These are phyloP conservation scores for Oidium heveae DNA, from an alignment of 2,329 filamentous ascomycete genomes.

Conservation along the genomic window DNA sequence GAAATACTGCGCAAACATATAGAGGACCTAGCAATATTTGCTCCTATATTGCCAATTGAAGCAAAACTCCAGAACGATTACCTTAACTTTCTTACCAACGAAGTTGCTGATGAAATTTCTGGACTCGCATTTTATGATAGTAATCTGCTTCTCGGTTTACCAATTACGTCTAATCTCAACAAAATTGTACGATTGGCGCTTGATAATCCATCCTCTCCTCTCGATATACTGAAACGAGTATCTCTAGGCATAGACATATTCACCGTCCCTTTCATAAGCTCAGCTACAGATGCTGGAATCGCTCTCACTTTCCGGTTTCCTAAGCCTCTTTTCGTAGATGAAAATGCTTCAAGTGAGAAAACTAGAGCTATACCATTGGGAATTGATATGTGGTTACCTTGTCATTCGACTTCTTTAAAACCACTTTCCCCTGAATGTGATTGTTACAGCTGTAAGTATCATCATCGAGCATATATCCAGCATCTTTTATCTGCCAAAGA, in stretches of 20 bases:
- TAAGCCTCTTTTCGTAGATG: conserved; percentile 10
- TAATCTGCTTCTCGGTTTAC: conserved; percentile 41
- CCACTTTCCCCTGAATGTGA: conserved; percentile 39
- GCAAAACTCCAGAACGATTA: conserved; percentile 59
- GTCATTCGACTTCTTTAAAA: conserved; percentile 32
- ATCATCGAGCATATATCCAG: conserved; percentile 69
- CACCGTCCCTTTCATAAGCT: conserved; percentile 48
- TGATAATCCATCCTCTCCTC: conserved; percentile 42
- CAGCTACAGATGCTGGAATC: conserved; percentile 60
- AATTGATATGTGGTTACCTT: conserved; percentile 47
- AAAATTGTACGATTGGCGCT: conserved; percentile 51
- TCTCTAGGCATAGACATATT: conserved; percentile 58
- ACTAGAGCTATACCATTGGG: conserved; percentile 29
- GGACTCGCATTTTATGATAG: conserved; percentile 60
- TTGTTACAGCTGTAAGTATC: conserved; percentile 64
- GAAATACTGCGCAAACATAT: conserved; percentile 28
- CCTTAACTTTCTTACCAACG: conserved; percentile 41
- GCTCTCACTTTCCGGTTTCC: conserved; percentile 62
- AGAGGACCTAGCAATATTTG: conserved; percentile 24
- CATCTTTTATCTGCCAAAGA: conserved; percentile 78
- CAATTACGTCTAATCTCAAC: conserved; percentile 25
- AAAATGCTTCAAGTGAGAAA: neutral
- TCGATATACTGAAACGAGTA: conserved; percentile 53
- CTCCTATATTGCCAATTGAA: conserved; percentile 49
- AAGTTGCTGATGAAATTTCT: conserved; percentile 31